Evolutionary conservation across 2,329 filamentous ascomycete species (phyloP).

Genomic region (Diaporthe sp.): DNA sequence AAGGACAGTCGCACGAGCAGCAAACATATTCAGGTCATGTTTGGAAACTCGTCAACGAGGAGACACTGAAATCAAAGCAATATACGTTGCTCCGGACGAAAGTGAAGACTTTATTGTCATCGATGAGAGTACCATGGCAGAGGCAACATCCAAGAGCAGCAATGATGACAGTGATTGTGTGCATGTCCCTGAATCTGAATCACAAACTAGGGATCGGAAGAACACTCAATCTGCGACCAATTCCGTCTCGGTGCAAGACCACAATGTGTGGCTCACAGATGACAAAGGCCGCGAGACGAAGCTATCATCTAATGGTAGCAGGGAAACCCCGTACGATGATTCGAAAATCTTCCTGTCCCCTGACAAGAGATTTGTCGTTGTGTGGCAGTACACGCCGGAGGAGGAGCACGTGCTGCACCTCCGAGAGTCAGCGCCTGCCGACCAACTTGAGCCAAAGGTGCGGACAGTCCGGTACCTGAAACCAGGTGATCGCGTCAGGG

Average conservation of each 20-base stretch:
- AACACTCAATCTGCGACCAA: background rate
- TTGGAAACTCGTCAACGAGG: background rate
- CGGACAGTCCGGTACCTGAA: background rate
- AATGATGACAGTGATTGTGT: background rate
- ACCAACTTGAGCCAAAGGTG: background rate
- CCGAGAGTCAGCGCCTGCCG: background rate
- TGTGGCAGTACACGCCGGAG: background rate
- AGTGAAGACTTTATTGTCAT: background rate
- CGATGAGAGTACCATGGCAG: constrained; percentile 5
- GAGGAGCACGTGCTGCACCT: background rate
- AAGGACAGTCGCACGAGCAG: background rate
- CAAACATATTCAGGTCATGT: background rate
- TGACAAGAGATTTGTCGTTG: background rate
- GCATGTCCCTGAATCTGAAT: background rate
- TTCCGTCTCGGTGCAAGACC: background rate
- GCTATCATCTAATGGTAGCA: background rate
- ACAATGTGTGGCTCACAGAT: background rate
- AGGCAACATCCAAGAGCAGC: background rate
- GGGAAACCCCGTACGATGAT: background rate
- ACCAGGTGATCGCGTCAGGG: background rate
- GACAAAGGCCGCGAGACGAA: background rate
- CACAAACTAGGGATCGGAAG: background rate
- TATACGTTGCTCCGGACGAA: constrained; percentile 6
- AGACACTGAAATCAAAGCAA: background rate
- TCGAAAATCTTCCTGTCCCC: background rate